Base-by-base conservation (phyloP, 805 yeast genomes). In the Ogataea sp. region DNA sequence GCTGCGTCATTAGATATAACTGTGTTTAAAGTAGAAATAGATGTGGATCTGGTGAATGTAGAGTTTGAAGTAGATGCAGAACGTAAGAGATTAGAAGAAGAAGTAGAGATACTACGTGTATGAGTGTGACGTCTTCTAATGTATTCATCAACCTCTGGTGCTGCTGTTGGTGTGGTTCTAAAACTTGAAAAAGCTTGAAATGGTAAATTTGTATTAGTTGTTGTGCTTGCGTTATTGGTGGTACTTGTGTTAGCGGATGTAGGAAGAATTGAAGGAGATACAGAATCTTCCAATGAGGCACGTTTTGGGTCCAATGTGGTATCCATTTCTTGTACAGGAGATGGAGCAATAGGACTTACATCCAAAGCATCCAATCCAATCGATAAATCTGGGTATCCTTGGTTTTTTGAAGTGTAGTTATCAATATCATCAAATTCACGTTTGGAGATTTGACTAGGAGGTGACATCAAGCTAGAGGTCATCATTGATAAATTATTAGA, bases 171-270 rank as follows among this genome's bases (percentile, higher is more conserved):
- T 13, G 53, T 46, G 3, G 64, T 59, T 42, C 61, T 51, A 42
- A 51, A 59, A 17, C 62, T 54, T 8, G 62, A 56, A 32, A 50
- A 45, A 2, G 59, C 59, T 38, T 47, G 51, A 38, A 49, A 43
- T 14, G 52, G 44, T 9, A 36, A 31, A 20, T 32, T 17, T 5
- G 27, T n/a, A 4, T 23, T 18, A 4, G 16, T 21, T 15, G 35
- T 10, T 7, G 35, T 14, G 15, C 8, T n/a, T 8, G 31, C 31
- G 14, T 13, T 28, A 15, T 14, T 13, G 8, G 31, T 13, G 14
- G 31, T 16, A 21, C n/a, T 32, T 10, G 25, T 11, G 11, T 7
- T 18, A 32, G 35, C 11, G 26, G 26, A 7, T 8, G 11, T 23
- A 20, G 21, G 21, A 8, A 28, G 16, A 28, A 18, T 28, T n/a